phyloP scores from a whole-genome alignment of 2,329 filamentous ascomycete species.

The Coniochaeta prunicola region DNA sequence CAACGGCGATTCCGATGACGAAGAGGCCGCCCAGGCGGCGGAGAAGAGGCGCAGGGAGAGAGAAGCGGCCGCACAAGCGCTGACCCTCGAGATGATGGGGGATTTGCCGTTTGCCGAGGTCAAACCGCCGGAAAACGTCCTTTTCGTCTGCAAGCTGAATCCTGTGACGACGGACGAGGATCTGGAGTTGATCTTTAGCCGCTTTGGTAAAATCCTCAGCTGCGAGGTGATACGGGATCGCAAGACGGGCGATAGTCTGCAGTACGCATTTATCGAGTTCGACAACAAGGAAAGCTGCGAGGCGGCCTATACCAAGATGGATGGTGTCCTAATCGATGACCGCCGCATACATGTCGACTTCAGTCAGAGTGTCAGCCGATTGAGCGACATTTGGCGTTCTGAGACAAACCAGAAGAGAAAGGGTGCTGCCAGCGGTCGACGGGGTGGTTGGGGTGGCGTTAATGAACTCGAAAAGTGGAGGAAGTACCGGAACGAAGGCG shows the following conservation, averaged over 20 bases:
- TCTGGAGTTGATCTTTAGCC: slow-evolving; percentile 90
- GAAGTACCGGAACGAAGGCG: slow-evolving; percentile 69
- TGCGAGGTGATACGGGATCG: slow-evolving; percentile 95
- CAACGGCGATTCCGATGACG: slow-evolving; percentile 62
- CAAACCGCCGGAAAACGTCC: slow-evolving; percentile 90
- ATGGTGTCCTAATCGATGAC: slow-evolving; percentile 92
- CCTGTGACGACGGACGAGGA: slow-evolving; percentile 94
- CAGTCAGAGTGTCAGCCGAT: slow-evolving; percentile 83
- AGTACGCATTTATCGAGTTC: slow-evolving; percentile 98
- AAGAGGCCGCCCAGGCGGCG: slow-evolving; percentile 57
- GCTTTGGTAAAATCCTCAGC: slow-evolving; percentile 89
- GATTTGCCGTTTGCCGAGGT: slow-evolving; percentile 97
- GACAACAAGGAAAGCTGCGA: slow-evolving; percentile 90
- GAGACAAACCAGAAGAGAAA: slow-evolving; percentile 75
- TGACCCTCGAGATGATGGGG: slow-evolving; percentile 96
- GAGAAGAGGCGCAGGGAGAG: slow-evolving; percentile 78
- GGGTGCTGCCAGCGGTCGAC: slow-evolving; percentile 35
- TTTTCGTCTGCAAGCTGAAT: slow-evolving; percentile 98
- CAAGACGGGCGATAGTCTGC: slow-evolving; percentile 87
- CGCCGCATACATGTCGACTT: slow-evolving; percentile 98
- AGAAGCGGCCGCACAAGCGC: slow-evolving; percentile 85
- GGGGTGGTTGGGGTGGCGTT: slow-evolving; percentile 86
- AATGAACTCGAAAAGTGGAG: slow-evolving; percentile 80
- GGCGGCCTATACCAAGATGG: slow-evolving; percentile 97
- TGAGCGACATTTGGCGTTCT: slow-evolving; percentile 84